Percentiles rank a stretch among this genome's conserved stretches.
phyloP scores from a whole-genome alignment of 768 basidiomycete genomes.

The Lentinula raphanica region DNA sequence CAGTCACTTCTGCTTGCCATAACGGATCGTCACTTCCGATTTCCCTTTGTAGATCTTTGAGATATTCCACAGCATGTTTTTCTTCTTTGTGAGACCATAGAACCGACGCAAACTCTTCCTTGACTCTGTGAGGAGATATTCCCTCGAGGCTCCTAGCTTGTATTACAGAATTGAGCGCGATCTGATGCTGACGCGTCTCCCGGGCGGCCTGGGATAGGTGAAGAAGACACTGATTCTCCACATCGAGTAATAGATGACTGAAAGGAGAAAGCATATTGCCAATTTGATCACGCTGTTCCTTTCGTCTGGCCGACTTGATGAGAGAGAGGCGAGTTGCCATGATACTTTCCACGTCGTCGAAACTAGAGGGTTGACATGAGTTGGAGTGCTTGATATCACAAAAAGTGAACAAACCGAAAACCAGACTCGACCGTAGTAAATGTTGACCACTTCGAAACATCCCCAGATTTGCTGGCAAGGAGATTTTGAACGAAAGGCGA shows the following conservation, averaged over 20 bases:
- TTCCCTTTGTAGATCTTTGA: constrained; percentile 35
- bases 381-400: background rate
- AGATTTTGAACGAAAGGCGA: constrained; percentile 25
- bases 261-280: constrained; percentile 63
- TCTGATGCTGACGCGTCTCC: constrained; percentile 59
- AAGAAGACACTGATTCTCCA: constrained; percentile 70
- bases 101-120: constrained; percentile 83
- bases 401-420: constrained; percentile 56
- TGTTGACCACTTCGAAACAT: constrained; percentile 31
- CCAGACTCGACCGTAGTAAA: constrained; percentile 45
- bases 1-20: constrained; percentile 13
- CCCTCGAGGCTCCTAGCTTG: constrained; percentile 62
- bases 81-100: constrained; percentile 88
- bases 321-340: constrained; percentile 79
- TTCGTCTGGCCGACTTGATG: constrained; percentile 62
- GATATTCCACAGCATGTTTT: constrained; percentile 69
- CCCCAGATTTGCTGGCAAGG: constrained; percentile 27
- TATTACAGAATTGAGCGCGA: constrained; percentile 82
- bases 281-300: constrained; percentile 71
- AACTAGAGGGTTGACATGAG: constrained; percentile 40
- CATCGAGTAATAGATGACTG: constrained; percentile 39
- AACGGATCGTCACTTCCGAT: constrained; percentile 7
- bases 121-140: constrained; percentile 43
- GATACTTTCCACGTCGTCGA: constrained; percentile 68
- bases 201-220: constrained; percentile 71